These are phyloP conservation scores for Cyclotella cryptica DNA, from an alignment of 108 stramenopile genomes.

Conservation along the genomic window DNA sequence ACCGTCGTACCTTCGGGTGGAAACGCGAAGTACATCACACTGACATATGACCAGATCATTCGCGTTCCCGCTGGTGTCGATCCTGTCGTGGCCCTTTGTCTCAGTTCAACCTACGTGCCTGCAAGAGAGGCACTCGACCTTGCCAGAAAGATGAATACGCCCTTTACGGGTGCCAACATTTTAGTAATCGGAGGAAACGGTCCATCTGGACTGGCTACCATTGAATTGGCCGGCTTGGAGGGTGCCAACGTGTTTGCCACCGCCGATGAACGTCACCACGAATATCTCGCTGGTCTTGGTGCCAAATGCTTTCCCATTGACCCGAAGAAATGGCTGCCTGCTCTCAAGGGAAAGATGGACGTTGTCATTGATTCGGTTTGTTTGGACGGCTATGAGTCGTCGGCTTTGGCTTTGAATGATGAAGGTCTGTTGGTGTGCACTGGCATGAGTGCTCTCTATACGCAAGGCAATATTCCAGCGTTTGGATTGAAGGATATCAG, in stretches of 20 bases:
- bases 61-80: conserved; percentile 65
- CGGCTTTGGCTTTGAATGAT: conserved; percentile 42
- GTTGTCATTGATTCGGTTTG: conserved; percentile 70
- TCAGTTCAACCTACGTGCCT: conserved; percentile 73
- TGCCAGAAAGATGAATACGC: conserved; percentile 33
- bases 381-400: conserved; percentile 51
- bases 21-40: conserved; percentile 68
- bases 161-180: conserved; percentile 64
- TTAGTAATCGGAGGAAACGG: conserved; percentile 70
- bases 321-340: conserved; percentile 58
- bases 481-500: conserved; percentile 53
- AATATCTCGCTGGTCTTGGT: conserved; percentile 54
- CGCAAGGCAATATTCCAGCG: conserved; percentile 47
- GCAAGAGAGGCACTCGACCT: conserved; percentile 69
- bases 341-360: conserved; percentile 69
- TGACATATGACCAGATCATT: conserved; percentile 54
- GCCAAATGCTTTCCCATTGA: conserved; percentile 62
- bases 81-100: conserved; percentile 54
- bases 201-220: conserved; percentile 62
- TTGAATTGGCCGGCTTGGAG: conserved; percentile 63
- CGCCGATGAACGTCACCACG: conserved; percentile 59
- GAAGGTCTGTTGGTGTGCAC: conserved; percentile 60
- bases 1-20: conserved; percentile 65
- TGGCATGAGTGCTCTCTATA: conserved; percentile 60
- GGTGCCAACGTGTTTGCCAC: conserved; percentile 67